These are phyloP conservation scores for Arthrobotrys pseudoclavata DNA, from an alignment of 2,329 filamentous ascomycete genomes.

Conservation along the genomic window DNA sequence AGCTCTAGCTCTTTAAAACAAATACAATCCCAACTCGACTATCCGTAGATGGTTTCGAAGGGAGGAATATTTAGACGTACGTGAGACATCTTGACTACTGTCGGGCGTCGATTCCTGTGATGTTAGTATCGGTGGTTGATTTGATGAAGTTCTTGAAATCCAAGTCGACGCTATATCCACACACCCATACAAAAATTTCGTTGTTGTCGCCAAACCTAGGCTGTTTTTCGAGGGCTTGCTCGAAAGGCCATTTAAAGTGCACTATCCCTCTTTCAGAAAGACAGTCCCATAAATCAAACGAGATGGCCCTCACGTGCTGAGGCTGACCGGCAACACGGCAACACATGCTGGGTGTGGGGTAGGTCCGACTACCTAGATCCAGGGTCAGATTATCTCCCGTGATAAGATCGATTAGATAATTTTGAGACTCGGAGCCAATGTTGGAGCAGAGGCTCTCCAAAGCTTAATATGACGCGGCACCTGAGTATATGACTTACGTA, in stretches of 20 bases:
- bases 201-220: constrained; percentile 37
- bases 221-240: constrained; percentile 45
- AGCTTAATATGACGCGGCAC: constrained; percentile 12
- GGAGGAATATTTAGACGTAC: constrained; percentile 53
- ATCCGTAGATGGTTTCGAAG: constrained; percentile 29
- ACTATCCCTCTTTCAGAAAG: constrained; percentile 54
- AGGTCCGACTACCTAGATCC: neutral
- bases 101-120: constrained; percentile 52
- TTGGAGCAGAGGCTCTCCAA: constrained; percentile 17
- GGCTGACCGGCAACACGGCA: constrained; percentile 18
- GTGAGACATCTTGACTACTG: constrained; percentile 63
- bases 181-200: constrained; percentile 55
- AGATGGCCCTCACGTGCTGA: constrained; percentile 6
- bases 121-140: constrained; percentile 53
- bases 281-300: constrained; percentile 48
- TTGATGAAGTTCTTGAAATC: constrained; percentile 38
- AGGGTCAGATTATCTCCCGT: constrained; percentile 35
- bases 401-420: constrained; percentile 59
- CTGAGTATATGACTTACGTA: neutral
- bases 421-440: constrained; percentile 26
- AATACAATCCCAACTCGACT: neutral
- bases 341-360: constrained; percentile 21
- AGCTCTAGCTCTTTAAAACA: constrained; percentile 31
- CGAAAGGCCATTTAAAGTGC: neutral
- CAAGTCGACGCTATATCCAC: constrained; percentile 50